Conservation (phyloP, 768 basidiomycete species). For the Suillus brevipes region DNA sequence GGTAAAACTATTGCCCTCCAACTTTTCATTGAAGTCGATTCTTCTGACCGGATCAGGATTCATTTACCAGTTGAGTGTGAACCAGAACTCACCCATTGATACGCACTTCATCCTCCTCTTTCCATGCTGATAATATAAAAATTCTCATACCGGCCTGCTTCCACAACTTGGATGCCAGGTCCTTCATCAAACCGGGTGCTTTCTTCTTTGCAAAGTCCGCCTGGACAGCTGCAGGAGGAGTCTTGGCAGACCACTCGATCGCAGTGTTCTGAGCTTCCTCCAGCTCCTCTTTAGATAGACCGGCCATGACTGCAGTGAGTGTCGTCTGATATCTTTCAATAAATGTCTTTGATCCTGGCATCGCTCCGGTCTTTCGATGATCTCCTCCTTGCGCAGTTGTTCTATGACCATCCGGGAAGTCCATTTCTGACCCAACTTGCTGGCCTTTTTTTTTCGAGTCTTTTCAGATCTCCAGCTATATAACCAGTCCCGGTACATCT, state of each 20-base stretch:
- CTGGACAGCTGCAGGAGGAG: conserved; percentile 1
- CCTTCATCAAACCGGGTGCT: neutral
- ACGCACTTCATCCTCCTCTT: neutral
- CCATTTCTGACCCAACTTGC: neutral
- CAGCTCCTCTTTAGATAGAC: conserved; percentile 3
- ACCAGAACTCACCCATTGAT: neutral
- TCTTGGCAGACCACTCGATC: neutral
- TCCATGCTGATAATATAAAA: neutral
- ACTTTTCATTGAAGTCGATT: conserved; percentile 1
- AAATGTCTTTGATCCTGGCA: neutral
- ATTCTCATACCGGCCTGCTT: conserved; percentile 8
- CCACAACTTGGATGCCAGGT: conserved; percentile 1
- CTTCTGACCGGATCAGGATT: neutral
- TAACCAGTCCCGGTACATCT: neutral
- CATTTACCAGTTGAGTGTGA: neutral
- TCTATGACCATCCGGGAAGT: neutral
- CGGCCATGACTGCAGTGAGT: neutral
- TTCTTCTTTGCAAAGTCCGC: conserved; percentile 2
- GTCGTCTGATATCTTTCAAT: neutral
- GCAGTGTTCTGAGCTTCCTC: neutral
- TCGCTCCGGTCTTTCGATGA: neutral
- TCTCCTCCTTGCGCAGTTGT: neutral
- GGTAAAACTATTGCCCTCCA: neutral
- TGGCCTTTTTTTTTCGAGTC: neutral
- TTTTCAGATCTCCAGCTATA: neutral